A percentile compares a stretch with the other conserved stretches of the same genome.
Evolutionary conservation across 768 basidiomycete species (phyloP).

Genomic region (Xerocomellus chrysenteron): DNA sequence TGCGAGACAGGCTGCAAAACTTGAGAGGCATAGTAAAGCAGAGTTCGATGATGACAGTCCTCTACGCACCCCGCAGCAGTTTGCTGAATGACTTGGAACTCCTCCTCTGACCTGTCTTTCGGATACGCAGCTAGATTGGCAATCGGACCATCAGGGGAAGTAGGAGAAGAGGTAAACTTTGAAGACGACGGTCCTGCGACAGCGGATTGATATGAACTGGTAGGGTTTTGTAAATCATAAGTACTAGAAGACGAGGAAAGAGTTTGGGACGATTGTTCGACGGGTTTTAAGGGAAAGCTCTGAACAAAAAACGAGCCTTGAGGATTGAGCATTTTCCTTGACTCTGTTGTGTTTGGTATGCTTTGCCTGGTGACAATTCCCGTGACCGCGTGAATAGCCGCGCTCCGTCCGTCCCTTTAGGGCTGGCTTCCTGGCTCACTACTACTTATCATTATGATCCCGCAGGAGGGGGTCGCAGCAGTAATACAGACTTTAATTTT

Average conservation of each 20-base stretch:
- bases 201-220: conserved; percentile 3
- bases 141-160: conserved; percentile 27
- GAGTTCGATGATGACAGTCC: not conserved
- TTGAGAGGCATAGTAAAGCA: conserved; percentile 31
- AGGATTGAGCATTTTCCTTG: conserved; percentile 34
- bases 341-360: conserved; percentile 38
- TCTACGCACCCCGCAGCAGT: conserved; percentile 51
- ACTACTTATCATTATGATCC: not conserved
- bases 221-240: conserved; percentile 4
- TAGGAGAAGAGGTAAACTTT: conserved; percentile 1
- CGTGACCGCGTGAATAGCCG: conserved; percentile 39
- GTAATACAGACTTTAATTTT: conserved; percentile 41
- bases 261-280: conserved; percentile 3
- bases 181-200: conserved; percentile 30
- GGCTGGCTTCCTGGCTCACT: conserved; percentile 21
- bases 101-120: conserved; percentile 49
- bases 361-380: conserved; percentile 35
- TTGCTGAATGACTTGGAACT: conserved; percentile 45
- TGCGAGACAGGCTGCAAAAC: conserved; percentile 54
- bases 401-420: conserved; percentile 24
- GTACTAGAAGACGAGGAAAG: conserved; percentile 2
- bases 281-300: conserved; percentile 23
- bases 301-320: conserved; percentile 31
- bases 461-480: conserved; percentile 16
- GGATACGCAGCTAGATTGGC: conserved; percentile 16